phyloP scores from a whole-genome alignment of 345 rosid species.

The Hirschfeldia incana region DNA sequence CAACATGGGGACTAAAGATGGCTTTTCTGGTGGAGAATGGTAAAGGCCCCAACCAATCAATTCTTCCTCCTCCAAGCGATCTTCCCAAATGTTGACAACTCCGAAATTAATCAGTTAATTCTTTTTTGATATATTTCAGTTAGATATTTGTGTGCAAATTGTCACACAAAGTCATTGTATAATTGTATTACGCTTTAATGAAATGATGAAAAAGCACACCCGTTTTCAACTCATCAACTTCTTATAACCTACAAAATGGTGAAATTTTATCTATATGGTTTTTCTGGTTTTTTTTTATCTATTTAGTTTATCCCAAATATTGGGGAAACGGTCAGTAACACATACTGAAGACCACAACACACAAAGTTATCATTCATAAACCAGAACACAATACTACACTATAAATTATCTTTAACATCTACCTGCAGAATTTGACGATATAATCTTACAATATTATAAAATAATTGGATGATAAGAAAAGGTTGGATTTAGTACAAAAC shows the following conservation, averaged over 20 bases:
- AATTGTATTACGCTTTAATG: constrained; percentile 7
- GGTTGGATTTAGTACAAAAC: background rate
- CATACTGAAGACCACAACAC: background rate
- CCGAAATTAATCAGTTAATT: background rate
- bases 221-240: constrained; percentile 1
- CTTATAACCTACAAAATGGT: background rate
- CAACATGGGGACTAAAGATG: constrained; percentile 98
- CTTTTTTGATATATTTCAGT: background rate
- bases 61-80: constrained; percentile 84
- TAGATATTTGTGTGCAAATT: constrained; percentile 7
- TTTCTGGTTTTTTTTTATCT: background rate
- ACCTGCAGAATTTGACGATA: background rate
- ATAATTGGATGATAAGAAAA: background rate
- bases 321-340: too few relatives aligned
- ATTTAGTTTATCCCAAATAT: background rate
- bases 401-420: background rate
- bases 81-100: constrained; percentile 73
- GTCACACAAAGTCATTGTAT: constrained; percentile 25
- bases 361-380: background rate
- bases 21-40: constrained; percentile 94
- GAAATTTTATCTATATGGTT: background rate
- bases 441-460: background rate
- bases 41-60: constrained; percentile 74
- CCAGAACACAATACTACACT: background rate
- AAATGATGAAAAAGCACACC: constrained; percentile 4